Evolutionary conservation across 805 yeast genomes (phyloP), one percentile per base, ranked within the genome.

Genomic region (Candida germanica): DNA sequence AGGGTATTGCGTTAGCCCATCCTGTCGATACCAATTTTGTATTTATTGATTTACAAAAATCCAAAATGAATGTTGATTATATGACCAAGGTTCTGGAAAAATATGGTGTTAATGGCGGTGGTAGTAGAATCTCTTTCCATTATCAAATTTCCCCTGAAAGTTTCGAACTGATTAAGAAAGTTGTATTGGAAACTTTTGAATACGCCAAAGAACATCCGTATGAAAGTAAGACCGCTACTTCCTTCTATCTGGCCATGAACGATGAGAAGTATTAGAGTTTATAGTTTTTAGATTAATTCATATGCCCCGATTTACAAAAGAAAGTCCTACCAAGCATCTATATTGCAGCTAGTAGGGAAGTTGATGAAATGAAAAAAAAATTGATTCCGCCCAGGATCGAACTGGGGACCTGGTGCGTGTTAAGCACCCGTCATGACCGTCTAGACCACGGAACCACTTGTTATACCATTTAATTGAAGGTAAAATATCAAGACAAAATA

Each of bases 391-490:
- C 97, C 97, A 89, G 97, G 97, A 87, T 91, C 96, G 97, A 91
- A 91, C 97, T 88, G 97, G 97, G 96, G 97, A 91, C 97, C 88
- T 86, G 86, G 93, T 87, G 96, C 96, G 96, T 89, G 97, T 88
- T 87, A 89, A 87, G 96, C 96, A 88, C 93, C 86, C 85, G 96
- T 95, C 96, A 89, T 89, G 80, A 88, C 96, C 97, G 71, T 88
- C 96, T 88, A 88, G 96, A 88, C 96, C 96, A 88, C 88, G 83
- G 80, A 81, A 80, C 93, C 93, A 40, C 52, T 54, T 35, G 26
- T 36, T n/a, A n/a, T 12, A 23, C 12, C n/a, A n/a, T n/a, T n/a
- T n/a, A n/a, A n/a, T n/a, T n/a, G n/a, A n/a, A n/a, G n/a, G n/a
- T n/a, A n/a, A 21, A 19, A 12, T 11, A n/a, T n/a, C n/a, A n/a